Evolutionary conservation across 164 flowering plant species (phyloP).

Genomic region (Magnolia officinalis): DNA sequence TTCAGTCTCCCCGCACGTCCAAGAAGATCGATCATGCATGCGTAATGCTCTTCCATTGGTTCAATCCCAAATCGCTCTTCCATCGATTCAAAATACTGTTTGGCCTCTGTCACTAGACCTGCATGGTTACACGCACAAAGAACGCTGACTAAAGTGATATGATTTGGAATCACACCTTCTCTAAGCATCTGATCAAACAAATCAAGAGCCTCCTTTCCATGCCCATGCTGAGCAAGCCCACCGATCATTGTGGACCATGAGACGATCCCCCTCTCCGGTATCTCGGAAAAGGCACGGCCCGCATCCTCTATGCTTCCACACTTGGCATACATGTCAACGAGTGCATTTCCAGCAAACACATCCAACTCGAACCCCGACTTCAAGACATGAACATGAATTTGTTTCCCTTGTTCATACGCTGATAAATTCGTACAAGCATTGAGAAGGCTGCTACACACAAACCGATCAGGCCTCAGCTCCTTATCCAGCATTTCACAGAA

Average conservation of each 20-base stretch:
- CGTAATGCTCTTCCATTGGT: slow-evolving; percentile 21
- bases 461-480: slow-evolving; percentile 54
- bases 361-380: slow-evolving; percentile 62
- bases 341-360: slow-evolving; percentile 68
- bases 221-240: slow-evolving; percentile 86
- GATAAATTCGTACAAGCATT: slow-evolving; percentile 77
- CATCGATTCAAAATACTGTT: slow-evolving; percentile 19
- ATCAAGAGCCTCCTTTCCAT: slow-evolving; percentile 57
- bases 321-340: slow-evolving; percentile 87
- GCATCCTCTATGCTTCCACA: slow-evolving; percentile 85
- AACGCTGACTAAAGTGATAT: slow-evolving; percentile 25
- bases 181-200: slow-evolving; percentile 60
- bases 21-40: slow-evolving; percentile 21
- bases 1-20: slow-evolving; percentile 20
- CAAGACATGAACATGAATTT: slow-evolving; percentile 63
- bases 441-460: slow-evolving; percentile 59
- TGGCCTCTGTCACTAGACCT: slow-evolving; percentile 19
- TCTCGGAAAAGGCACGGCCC: slow-evolving; percentile 44
- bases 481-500: slow-evolving; percentile 42
- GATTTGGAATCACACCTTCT: slow-evolving; percentile 58
- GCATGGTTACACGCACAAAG: slow-evolving; percentile 25
- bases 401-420: slow-evolving; percentile 84
- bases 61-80: slow-evolving; percentile 11
- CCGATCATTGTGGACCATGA: slow-evolving; percentile 90
- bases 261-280: slow-evolving; percentile 58